Conservation (phyloP, 306 rosid genomes). For the Glycine tomentella region DNA sequence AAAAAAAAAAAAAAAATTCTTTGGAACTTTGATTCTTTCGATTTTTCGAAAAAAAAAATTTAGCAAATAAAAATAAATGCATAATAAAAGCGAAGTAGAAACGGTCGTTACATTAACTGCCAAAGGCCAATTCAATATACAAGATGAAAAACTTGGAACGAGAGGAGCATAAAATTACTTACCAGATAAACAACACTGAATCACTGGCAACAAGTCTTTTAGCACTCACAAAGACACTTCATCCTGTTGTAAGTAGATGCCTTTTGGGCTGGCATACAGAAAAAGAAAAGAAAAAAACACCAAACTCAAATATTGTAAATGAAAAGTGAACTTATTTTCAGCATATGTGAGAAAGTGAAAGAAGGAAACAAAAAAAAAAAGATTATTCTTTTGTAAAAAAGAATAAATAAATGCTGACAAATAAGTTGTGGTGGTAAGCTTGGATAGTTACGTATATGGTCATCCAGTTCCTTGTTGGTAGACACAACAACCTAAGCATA, state of each 20-base stretch:
- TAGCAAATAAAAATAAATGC: no score
- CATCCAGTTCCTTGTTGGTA: constrained; percentile 64
- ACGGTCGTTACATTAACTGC: no score
- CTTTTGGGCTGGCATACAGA: constrained; percentile 96
- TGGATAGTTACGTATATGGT: constrained; percentile 58
- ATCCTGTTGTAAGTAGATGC: constrained; percentile 98
- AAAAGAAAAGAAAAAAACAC: no score
- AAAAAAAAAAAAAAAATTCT: no score
- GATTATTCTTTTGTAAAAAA: constrained; percentile 2
- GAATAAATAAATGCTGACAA: constrained; percentile 65
- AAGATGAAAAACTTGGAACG: neutral
- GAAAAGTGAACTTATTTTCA: constrained; percentile 26
- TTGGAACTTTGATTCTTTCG: no score
- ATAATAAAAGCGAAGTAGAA: no score
- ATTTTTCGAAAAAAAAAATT: no score
- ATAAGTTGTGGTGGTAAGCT: constrained; percentile 74
- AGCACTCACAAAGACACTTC: constrained; percentile 98
- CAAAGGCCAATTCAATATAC: no score
- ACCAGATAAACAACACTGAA: constrained; percentile 95
- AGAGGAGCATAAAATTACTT: constrained; percentile 32
- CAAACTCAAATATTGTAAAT: constrained; percentile 2
- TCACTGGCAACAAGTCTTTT: constrained; percentile 97
- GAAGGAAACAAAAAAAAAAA: constrained; percentile 38
- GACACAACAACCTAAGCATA: constrained; percentile 57
- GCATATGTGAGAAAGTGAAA: constrained; percentile 24